phyloP scores from a whole-genome alignment of 139 green algal species.

The Micractinium conductrix region DNA sequence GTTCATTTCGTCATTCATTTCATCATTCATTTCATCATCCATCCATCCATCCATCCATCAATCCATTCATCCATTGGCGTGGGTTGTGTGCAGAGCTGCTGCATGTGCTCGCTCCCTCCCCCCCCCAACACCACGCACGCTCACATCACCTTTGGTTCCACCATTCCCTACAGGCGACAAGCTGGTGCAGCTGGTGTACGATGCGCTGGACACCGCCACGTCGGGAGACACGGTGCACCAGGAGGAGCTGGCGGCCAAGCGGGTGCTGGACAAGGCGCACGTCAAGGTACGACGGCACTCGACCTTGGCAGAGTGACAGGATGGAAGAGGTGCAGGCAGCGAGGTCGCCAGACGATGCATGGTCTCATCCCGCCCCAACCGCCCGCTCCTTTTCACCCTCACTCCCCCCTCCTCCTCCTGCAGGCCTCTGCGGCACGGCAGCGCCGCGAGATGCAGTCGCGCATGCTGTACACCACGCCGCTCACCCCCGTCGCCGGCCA shows the following conservation, averaged over 20 bases:
- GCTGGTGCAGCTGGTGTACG: slow-evolving; percentile 47
- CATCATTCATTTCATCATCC: too few species aligned
- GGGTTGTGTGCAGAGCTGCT: too few species aligned
- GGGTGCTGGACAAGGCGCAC: slow-evolving; percentile 63
- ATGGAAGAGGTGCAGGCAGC: too few species aligned
- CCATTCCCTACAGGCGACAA: slow-evolving; percentile 32
- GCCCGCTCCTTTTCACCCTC: neutral
- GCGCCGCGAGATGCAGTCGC: slow-evolving; percentile 72
- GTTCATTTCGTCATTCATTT: too few species aligned
- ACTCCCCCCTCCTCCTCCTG: neutral
- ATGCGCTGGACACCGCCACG: slow-evolving; percentile 35
- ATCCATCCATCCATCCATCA: too few species aligned
- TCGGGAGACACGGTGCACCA: neutral
- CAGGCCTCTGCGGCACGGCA: slow-evolving; percentile 23
- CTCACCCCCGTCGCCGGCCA: slow-evolving; percentile 64
- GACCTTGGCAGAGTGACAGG: too few species aligned
- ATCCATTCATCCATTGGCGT: too few species aligned
- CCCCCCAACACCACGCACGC: too few species aligned
- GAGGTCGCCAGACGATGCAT: neutral
- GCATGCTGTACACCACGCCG: slow-evolving; percentile 81
- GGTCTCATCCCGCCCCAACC: neutral
- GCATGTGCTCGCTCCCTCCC: too few species aligned
- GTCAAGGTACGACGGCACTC: slow-evolving; percentile 36
- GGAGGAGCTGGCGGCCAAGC: slow-evolving; percentile 61
- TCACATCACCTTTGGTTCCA: too few species aligned